Evolutionary conservation across 305 asterid genomes (phyloP).

Genomic region (Nicotiana rustica): DNA sequence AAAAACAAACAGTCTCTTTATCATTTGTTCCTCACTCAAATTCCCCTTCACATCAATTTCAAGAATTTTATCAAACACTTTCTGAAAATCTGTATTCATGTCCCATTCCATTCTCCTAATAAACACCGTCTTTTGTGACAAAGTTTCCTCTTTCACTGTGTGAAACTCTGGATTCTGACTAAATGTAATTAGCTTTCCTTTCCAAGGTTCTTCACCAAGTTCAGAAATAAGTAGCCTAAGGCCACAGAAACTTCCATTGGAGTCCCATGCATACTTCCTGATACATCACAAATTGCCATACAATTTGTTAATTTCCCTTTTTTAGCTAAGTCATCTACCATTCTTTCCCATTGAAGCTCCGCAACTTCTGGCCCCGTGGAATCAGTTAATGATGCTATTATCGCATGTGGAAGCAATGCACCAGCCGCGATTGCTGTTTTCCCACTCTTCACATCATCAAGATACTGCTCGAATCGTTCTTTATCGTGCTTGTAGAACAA

Average conservation of each 20-base stretch:
- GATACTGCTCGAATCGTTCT: constrained; percentile 45
- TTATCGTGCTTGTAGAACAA: constrained; percentile 44
- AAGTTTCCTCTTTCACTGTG: constrained; percentile 36
- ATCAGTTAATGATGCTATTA: constrained; percentile 32
- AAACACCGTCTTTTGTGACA: constrained; percentile 37
- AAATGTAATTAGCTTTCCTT: constrained; percentile 50
- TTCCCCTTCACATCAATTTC: constrained; percentile 42
- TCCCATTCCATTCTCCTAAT: constrained; percentile 40
- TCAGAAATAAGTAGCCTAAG: constrained; percentile 50
- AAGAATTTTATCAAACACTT: constrained; percentile 49
- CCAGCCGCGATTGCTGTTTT: constrained; percentile 50
- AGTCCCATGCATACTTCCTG: constrained; percentile 48
- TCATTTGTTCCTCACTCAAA: constrained; percentile 47
- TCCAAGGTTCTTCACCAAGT: constrained; percentile 53
- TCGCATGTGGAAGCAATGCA: constrained; percentile 54
- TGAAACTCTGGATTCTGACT: constrained; percentile 47
- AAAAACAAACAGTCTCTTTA: constrained; percentile 51
- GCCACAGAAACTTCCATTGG: constrained; percentile 59
- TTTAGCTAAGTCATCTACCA: constrained; percentile 48
- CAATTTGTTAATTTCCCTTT: constrained; percentile 50
- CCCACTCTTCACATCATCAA: constrained; percentile 51
- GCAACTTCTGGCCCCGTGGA: constrained; percentile 45
- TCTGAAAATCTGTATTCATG: constrained; percentile 45
- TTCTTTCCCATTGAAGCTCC: constrained; percentile 55
- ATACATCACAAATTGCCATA: constrained; percentile 53